These are phyloP conservation scores for Antitrichia curtipendula DNA, from an alignment of 225 moss, liverwort and hornwort species.

Conservation along the genomic window DNA sequence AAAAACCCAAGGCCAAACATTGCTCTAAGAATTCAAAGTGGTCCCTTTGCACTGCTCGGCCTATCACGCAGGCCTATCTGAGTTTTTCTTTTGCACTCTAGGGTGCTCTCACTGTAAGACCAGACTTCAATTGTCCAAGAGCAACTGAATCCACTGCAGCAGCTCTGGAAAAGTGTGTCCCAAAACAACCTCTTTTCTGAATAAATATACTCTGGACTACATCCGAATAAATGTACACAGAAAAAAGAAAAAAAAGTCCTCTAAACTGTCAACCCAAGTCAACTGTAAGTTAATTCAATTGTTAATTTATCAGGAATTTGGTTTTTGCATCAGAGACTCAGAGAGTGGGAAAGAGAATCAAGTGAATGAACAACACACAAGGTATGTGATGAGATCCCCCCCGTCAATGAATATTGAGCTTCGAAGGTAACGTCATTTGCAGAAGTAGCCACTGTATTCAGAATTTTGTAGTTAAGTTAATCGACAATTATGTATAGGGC, in stretches of 20 bases:
- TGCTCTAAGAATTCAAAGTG: neutral
- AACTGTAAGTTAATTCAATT: neutral
- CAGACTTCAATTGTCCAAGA: neutral
- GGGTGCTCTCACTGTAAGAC: no score
- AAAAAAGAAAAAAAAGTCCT: neutral
- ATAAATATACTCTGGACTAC: neutral
- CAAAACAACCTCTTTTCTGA: no score
- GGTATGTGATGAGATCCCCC: neutral
- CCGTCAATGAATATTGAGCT: neutral
- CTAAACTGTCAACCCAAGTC: neutral
- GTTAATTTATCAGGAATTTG: neutral
- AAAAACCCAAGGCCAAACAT: neutral
- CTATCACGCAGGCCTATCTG: neutral
- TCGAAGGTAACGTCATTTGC: neutral
- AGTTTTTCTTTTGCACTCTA: neutral
- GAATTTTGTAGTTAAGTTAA: no score
- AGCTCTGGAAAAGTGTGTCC: neutral
- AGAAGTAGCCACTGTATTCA: neutral
- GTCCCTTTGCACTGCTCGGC: no score
- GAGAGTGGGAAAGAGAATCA: neutral
- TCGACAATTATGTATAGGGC: neutral
- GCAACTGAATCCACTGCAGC: neutral
- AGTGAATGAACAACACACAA: neutral
- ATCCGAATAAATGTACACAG: neutral
- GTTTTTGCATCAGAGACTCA: neutral